Conservation (phyloP, 139 green algal genomes). For the Chloropicon primus region DNA sequence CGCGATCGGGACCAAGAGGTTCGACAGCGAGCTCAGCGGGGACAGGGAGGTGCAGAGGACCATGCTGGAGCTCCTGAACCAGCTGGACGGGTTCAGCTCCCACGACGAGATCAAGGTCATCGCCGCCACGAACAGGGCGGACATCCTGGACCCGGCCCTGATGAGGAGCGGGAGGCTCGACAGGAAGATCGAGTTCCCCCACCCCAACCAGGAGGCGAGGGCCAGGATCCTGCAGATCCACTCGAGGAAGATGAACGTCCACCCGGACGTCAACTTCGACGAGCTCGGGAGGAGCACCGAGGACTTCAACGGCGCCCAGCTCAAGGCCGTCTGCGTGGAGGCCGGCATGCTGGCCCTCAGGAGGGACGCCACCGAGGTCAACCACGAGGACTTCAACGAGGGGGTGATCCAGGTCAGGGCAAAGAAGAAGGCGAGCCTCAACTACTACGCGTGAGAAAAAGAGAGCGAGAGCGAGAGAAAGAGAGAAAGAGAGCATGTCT, state of each 20-base stretch:
- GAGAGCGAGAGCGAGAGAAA: neutral
- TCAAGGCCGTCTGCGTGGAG: conserved; percentile 90
- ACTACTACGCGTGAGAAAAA: conserved; percentile 66
- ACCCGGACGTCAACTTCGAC: conserved; percentile 91
- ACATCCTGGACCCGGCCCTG: conserved; percentile 96
- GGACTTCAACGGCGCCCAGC: conserved; percentile 97
- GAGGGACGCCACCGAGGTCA: conserved; percentile 80
- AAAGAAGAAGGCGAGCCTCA: conserved; percentile 97
- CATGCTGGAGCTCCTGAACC: conserved; percentile 96
- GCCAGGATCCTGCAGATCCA: conserved; percentile 87
- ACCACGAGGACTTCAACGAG: conserved; percentile 98
- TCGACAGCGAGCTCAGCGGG: conserved; percentile 84
- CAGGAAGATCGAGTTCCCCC: conserved; percentile 99
- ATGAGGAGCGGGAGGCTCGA: conserved; percentile 88
- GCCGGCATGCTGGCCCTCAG: conserved; percentile 96
- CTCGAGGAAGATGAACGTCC: conserved; percentile 70
- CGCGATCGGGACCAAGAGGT: conserved; percentile 89
- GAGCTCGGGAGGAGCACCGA: conserved; percentile 90
- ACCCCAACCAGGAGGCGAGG: conserved; percentile 89
- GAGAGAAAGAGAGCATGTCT: neutral
- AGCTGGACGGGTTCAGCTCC: conserved; percentile 86
- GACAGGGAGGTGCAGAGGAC: conserved; percentile 94
- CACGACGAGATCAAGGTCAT: conserved; percentile 91
- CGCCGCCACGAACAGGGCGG: conserved; percentile 92
- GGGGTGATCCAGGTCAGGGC: conserved; percentile 93